Evolutionary conservation across 352 stramenopile genomes (phyloP), one percentile per base, ranked within the genome.

Genomic region (Globisporangium spiculum): DNA sequence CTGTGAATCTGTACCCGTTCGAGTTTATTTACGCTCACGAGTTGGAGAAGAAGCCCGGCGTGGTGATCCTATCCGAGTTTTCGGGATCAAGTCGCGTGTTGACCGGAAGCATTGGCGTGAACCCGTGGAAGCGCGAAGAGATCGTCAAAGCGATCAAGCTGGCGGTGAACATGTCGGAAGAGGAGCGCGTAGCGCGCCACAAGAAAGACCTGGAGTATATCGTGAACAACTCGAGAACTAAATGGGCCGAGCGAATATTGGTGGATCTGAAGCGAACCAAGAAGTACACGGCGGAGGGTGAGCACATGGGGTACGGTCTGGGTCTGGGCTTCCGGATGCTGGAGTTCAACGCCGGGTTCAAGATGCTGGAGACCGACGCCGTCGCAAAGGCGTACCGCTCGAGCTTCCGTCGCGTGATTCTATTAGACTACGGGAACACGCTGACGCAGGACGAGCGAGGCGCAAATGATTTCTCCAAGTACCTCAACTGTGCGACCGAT

Each of bases 391-490:
- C 94, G 20, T 99, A 98, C 76, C 85, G 80, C 34, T 75, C 81
- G 50, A 91, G 81, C 46, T 92, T 89, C 66, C 81, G 88, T 27
- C 88, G 96, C 18, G 86, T 99, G 6, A 97, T 99, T 57, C 83
- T 99, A 46, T 91, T 99, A 54, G 98, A 99, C 75, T 99, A 99
- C 62, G 98, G 98, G 60, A 98, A 98, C 75, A 99, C 98, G 8
- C 88, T 99, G 50, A 92, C 97, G 14, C 84, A 89, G 44, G 96
- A 98, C 67, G 93, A 98, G 77, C 56, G 70, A 38, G 68, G 70
- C 38, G 75, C 78, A 5, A 83, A 93, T 68, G 81, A 92, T 63
- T 93, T 96, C 63, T 88, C 84, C 12, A 96, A 92, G 75, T 96
- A 97, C 63, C 78, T 97, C n/a, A 72, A 84, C 27, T 77, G 77